phyloP scores from a whole-genome alignment of 768 basidiomycete species.

The Xerocomus spinulosus region DNA sequence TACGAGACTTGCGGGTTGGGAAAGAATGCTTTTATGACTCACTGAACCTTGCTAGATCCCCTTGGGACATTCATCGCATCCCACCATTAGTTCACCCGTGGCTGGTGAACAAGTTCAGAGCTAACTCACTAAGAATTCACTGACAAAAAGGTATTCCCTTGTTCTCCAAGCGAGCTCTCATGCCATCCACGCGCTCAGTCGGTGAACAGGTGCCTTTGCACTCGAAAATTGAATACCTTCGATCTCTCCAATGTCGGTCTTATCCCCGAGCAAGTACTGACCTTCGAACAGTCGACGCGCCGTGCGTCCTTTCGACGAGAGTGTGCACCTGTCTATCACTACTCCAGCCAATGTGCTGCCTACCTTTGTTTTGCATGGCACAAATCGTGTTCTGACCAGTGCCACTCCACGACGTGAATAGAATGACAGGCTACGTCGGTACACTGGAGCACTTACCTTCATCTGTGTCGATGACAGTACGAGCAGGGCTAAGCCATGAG shows the following conservation, averaged over 20 bases:
- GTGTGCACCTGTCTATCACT: too few species aligned
- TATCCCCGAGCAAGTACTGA: neutral
- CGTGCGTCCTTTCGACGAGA: too few species aligned
- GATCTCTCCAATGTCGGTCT: conserved; percentile 2
- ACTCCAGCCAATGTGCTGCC: too few species aligned
- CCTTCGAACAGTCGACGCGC: neutral
- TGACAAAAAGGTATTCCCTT: conserved; percentile 2
- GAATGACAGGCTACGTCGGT: neutral
- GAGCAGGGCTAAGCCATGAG: neutral
- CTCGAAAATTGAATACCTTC: conserved; percentile 5
- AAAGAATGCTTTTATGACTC: too few species aligned
- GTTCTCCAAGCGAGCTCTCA: neutral
- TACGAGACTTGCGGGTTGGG: too few species aligned
- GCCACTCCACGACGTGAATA: neutral
- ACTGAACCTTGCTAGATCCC: conserved; percentile 8
- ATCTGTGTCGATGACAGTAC: conserved; percentile 5
- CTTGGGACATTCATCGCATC: conserved; percentile 8
- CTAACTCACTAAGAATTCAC: conserved; percentile 4
- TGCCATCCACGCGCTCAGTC: neutral
- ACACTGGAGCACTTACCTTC: conserved; percentile 5
- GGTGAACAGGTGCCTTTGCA: conserved; percentile 2
- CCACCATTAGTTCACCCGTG: conserved; percentile 9
- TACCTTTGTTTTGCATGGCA: too few species aligned
- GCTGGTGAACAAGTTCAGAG: conserved; percentile 7
- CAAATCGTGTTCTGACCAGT: neutral